A percentile compares a stretch with the other conserved stretches of the same genome.
Evolutionary conservation across 2,329 filamentous ascomycete species (phyloP).

Genomic region (Fusarium sp.): DNA sequence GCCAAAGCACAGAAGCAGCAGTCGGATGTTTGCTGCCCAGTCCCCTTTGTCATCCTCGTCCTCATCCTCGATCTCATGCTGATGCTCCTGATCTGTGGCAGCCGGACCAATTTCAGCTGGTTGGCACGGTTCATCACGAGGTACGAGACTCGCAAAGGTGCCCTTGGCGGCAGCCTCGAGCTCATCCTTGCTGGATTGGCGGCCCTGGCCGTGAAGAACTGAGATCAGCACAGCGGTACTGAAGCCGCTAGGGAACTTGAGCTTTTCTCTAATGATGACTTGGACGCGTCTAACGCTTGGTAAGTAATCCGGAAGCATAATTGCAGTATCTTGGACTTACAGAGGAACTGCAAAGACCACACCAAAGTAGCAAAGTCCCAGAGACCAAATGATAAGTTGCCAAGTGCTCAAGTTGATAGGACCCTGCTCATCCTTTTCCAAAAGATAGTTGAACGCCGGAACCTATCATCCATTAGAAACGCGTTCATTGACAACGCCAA

Average conservation of each 20-base stretch:
- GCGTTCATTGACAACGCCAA: not conserved
- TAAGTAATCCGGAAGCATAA: slow-evolving; percentile 5
- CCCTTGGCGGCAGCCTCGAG: slow-evolving; percentile 53
- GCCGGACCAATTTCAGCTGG: slow-evolving; percentile 41
- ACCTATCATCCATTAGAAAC: slow-evolving; percentile 59
- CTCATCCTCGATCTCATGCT: slow-evolving; percentile 47
- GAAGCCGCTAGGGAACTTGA: slow-evolving; percentile 95
- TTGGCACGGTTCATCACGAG: slow-evolving; percentile 41
- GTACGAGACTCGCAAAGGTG: slow-evolving; percentile 58
- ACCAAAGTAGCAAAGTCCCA: slow-evolving; percentile 95
- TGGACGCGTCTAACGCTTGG: slow-evolving; percentile 71
- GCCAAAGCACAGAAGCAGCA: slow-evolving; percentile 68
- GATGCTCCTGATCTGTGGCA: slow-evolving; percentile 47
- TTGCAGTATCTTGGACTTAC: slow-evolving; percentile 45
- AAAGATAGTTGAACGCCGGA: slow-evolving; percentile 88
- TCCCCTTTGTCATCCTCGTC: slow-evolving; percentile 38
- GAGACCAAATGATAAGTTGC: slow-evolving; percentile 88
- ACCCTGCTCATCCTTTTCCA: slow-evolving; percentile 82
- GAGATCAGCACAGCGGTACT: slow-evolving; percentile 94
- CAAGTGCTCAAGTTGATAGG: slow-evolving; percentile 78
- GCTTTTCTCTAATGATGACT: slow-evolving; percentile 90
- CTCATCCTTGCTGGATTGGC: slow-evolving; percentile 48
- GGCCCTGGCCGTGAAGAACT: slow-evolving; percentile 79
- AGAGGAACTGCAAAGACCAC: slow-evolving; percentile 96
- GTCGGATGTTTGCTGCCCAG: slow-evolving; percentile 63